Base-by-base conservation (phyloP, 2,329 filamentous ascomycete species). In the Westerdykella sp. region DNA sequence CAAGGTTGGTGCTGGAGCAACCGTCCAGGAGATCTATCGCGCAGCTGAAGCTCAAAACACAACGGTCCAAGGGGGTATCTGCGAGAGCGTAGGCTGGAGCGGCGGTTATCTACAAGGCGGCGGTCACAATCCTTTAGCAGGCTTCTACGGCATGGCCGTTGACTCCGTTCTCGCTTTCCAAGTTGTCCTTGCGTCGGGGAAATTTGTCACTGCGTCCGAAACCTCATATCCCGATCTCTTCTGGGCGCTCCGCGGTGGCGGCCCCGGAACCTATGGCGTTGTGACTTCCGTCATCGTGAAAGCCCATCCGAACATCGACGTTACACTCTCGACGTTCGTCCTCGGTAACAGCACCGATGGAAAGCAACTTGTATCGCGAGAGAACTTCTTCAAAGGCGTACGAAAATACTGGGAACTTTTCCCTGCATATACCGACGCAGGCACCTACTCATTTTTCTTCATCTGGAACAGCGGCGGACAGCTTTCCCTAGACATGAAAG, bases 91-190 rank as follows among this genome's bases (percentile, higher is more conserved):
- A 9, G 77, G 77, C n/a, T 62, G 76, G 49, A 67, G 44, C n/a
- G 62, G 62, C 34, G 61, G 68, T 10, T 71, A 65, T 49, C 54
- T 60, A 16, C 53, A 57, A 2, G 76, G 74, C 2, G 78, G 76
- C 21, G 78, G 78, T 0, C 75, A 81, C 57, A 73, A 70, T 11
- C 75, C 76, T 2, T 52, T 81, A 28, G 72, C 72, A 38, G 68
- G 68, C 41, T 56, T 73, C 31, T 74, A 73, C 47, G 63, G 63
- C 22, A 46, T 63, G n/a, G 60, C 55, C 1, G 44, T 59, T 12
- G 56, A 60, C 31, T 40, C 50, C 13, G 51, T 59, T 1, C 34
- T 59, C 2, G 47, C 48, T 3, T 51, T 50, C 37, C 39, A 59
- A 13, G 44, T 59, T 14, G 55, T 56, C 1, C 55, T 52, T 2